These are phyloP conservation scores for Malus domestica DNA, from an alignment of 306 rosid species.

Conservation along the genomic window DNA sequence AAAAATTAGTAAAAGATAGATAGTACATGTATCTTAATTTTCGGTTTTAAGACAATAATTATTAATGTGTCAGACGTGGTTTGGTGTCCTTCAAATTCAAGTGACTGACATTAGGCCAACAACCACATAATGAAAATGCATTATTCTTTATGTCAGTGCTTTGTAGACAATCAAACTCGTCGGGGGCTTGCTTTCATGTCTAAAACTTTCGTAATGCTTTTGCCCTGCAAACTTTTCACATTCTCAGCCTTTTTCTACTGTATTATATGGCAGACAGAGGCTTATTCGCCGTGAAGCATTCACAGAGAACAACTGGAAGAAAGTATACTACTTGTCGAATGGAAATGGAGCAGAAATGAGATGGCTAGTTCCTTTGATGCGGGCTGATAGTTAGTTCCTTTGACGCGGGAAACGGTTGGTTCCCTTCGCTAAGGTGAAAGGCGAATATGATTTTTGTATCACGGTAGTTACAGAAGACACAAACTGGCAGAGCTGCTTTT, in stretches of 20 bases:
- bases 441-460: conserved; percentile 3
- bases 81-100: not conserved
- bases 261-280: conserved; percentile 69
- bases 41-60: not conserved
- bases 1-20: not conserved
- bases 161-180: not conserved
- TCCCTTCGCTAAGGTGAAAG: not conserved
- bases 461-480: not conserved
- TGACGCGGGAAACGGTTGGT: not conserved
- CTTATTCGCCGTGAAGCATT: conserved; percentile 63
- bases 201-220: not conserved
- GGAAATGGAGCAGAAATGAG: conserved; percentile 96
- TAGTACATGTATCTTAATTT: not conserved
- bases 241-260: conserved; percentile 8
- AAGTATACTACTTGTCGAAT: conserved; percentile 63
- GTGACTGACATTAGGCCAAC: not conserved
- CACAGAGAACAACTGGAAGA: conserved; percentile 88
- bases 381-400: not conserved
- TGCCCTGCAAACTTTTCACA: conserved; percentile 9
- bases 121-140: not conserved
- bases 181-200: not conserved
- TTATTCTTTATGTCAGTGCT: not conserved
- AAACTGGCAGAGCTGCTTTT: not conserved
- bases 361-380: conserved; percentile 72
- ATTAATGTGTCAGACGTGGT: not conserved